phyloP scores from a whole-genome alignment of 2,329 filamentous ascomycete genomes.

The Elsinoe necatrix region DNA sequence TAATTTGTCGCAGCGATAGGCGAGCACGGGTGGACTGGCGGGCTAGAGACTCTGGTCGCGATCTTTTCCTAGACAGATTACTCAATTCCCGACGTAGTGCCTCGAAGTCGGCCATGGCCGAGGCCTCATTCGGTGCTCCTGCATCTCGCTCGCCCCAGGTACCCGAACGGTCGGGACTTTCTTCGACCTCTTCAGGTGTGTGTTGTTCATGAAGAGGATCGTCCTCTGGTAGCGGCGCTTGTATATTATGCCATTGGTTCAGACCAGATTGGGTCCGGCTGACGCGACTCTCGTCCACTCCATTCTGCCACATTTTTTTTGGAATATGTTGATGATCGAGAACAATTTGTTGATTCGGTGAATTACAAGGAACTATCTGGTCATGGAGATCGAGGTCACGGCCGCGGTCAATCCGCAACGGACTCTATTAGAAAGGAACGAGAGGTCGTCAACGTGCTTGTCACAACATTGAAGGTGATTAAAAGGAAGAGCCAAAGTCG shows the following conservation, averaged over 20 bases:
- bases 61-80: slow-evolving; percentile 41
- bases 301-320: slow-evolving; percentile 15
- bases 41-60: slow-evolving; percentile 17
- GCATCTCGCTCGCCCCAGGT: slow-evolving; percentile 57
- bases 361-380: not conserved
- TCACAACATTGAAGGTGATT: not conserved
- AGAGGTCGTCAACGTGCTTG: not conserved
- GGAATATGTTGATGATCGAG: not conserved
- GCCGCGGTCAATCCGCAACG: not conserved
- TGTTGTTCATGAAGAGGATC: slow-evolving; percentile 17
- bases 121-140: slow-evolving; percentile 44
- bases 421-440: not conserved
- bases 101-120: slow-evolving; percentile 53
- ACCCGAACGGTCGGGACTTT: slow-evolving; percentile 31
- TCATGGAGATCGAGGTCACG: not conserved
- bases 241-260: slow-evolving; percentile 15
- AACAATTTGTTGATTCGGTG: not conserved
- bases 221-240: not conserved
- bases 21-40: slow-evolving; percentile 19
- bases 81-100: slow-evolving; percentile 49
- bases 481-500: not conserved
- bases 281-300: slow-evolving; percentile 10
- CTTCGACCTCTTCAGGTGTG: slow-evolving; percentile 25
- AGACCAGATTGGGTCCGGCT: slow-evolving; percentile 1
- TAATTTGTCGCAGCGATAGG: slow-evolving; percentile 19